phyloP scores from a whole-genome alignment of 345 rosid species.

The Pugionium cornutum region DNA sequence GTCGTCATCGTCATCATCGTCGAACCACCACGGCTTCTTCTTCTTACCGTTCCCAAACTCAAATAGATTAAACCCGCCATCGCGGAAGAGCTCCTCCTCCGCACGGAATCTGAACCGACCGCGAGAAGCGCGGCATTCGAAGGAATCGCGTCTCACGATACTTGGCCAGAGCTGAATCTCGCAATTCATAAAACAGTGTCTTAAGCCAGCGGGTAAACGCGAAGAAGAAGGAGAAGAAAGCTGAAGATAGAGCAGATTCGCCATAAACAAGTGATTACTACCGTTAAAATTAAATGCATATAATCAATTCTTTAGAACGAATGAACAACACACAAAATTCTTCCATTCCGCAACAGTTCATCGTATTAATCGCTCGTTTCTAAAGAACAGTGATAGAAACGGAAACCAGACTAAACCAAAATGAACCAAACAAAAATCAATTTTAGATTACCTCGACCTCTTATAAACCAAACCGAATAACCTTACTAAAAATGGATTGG shows the following conservation, averaged over 20 bases:
- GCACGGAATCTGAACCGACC: slow-evolving; percentile 37
- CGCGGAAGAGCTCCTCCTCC: slow-evolving; percentile 40
- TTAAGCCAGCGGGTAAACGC: not conserved
- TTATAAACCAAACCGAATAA: too few relatives aligned
- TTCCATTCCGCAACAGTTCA: not conserved
- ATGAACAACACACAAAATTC: not conserved
- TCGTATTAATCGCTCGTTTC: not conserved
- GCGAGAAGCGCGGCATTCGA: slow-evolving; percentile 36
- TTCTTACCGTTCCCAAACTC: slow-evolving; percentile 38
- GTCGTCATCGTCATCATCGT: slow-evolving; percentile 41
- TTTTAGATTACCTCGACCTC: not conserved
- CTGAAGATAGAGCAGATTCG: slow-evolving; percentile 34
- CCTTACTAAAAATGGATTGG: too few relatives aligned
- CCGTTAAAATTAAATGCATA: not conserved
- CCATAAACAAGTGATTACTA: slow-evolving; percentile 17
- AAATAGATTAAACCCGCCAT: slow-evolving; percentile 34
- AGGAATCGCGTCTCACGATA: slow-evolving; percentile 26
- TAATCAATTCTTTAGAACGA: too few relatives aligned
- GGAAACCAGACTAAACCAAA: slow-evolving; percentile 1
- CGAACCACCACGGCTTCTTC: slow-evolving; percentile 52
- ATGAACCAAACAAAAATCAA: slow-evolving; percentile 1
- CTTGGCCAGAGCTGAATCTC: slow-evolving; percentile 20
- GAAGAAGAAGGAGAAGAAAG: slow-evolving; percentile 31
- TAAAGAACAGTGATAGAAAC: not conserved
- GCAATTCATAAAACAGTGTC: slow-evolving; percentile 1